phyloP scores from a whole-genome alignment of 2,329 filamentous ascomycete genomes.

The Ramichloridium luteum region DNA sequence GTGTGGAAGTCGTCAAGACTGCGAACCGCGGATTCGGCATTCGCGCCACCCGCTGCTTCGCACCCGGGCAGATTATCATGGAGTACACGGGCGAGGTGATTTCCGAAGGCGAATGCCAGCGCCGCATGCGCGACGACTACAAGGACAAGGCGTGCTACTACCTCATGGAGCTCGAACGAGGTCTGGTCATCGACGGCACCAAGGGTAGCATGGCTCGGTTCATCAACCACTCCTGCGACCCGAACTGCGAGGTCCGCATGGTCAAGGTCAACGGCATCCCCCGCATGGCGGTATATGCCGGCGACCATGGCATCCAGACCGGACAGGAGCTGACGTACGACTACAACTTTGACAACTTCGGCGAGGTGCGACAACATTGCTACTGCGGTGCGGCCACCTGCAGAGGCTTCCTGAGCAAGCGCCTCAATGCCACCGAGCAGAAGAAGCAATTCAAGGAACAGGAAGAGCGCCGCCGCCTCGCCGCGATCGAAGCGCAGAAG shows the following conservation, averaged over 20 bases:
- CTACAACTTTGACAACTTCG: slow-evolving; percentile 52
- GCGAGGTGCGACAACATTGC: slow-evolving; percentile 39
- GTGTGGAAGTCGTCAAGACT: slow-evolving; percentile 91
- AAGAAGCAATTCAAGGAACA: slow-evolving; percentile 21
- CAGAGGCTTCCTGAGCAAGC: slow-evolving; percentile 42
- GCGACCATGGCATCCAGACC: slow-evolving; percentile 77
- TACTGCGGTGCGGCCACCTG: slow-evolving; percentile 50
- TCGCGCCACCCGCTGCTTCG: slow-evolving; percentile 76
- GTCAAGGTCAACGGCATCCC: slow-evolving; percentile 90
- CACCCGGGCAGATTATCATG: slow-evolving; percentile 88
- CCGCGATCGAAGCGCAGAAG: slow-evolving; percentile 17
- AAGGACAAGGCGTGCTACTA: slow-evolving; percentile 97
- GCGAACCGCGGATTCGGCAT: slow-evolving; percentile 80
- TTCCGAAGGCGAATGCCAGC: slow-evolving; percentile 83
- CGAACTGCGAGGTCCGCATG: slow-evolving; percentile 75
- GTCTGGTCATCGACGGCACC: slow-evolving; percentile 96
- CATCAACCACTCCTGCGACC: slow-evolving; percentile 93
- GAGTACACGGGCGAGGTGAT: slow-evolving; percentile 98
- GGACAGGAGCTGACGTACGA: slow-evolving; percentile 96
- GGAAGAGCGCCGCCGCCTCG: slow-evolving; percentile 16
- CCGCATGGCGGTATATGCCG: slow-evolving; percentile 92
- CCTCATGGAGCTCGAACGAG: slow-evolving; percentile 95
- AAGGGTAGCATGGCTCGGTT: slow-evolving; percentile 93
- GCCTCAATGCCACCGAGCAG: slow-evolving; percentile 20
- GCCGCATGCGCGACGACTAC: slow-evolving; percentile 85